A percentile compares a stretch with the other conserved stretches of the same genome.
These are phyloP conservation scores for Magnusiomyces clavatus DNA, from an alignment of 1,139 yeast species.

Conservation along the genomic window DNA sequence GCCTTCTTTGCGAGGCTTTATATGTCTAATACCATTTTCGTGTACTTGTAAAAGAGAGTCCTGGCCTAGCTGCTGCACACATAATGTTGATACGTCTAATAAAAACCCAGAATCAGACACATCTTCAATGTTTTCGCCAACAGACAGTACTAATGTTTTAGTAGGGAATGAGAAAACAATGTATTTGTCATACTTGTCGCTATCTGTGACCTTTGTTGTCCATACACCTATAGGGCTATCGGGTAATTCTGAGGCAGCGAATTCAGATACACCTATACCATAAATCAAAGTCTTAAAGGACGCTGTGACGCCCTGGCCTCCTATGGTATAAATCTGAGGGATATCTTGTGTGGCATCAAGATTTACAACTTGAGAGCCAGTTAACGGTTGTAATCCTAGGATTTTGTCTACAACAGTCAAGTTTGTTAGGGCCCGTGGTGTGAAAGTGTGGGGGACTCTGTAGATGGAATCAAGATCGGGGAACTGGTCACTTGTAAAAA, in stretches of 20 bases:
- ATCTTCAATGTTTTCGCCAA: conserved; percentile 76
- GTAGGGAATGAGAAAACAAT: conserved; percentile 60
- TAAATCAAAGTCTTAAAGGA: conserved; percentile 46
- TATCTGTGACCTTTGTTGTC: conserved; percentile 44
- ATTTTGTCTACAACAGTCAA: conserved; percentile 50
- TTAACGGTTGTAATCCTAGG: conserved; percentile 51
- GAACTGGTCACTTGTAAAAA: conserved; percentile 30
- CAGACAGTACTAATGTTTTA: conserved; percentile 64
- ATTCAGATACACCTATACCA: conserved; percentile 52
- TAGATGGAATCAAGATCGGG: conserved; percentile 27
- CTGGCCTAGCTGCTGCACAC: conserved; percentile 62
- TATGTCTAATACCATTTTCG: conserved; percentile 62
- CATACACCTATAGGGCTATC: conserved; percentile 52
- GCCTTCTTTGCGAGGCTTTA: conserved; percentile 22
- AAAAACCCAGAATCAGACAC: conserved; percentile 59
- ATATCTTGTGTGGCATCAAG: conserved; percentile 27
- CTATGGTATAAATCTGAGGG: conserved; percentile 34
- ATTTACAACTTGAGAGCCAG: conserved; percentile 41
- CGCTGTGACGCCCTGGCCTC: conserved; percentile 39
- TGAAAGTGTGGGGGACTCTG: conserved; percentile 26
- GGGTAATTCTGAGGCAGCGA: conserved; percentile 71
- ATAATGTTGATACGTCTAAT: conserved; percentile 52
- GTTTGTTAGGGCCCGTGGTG: conserved; percentile 41
- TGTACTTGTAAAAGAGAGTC: conserved; percentile 66
- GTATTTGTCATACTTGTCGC: conserved; percentile 51